Conservation (phyloP, 805 yeast species). For the Blastobotrys chiropterorum region DNA sequence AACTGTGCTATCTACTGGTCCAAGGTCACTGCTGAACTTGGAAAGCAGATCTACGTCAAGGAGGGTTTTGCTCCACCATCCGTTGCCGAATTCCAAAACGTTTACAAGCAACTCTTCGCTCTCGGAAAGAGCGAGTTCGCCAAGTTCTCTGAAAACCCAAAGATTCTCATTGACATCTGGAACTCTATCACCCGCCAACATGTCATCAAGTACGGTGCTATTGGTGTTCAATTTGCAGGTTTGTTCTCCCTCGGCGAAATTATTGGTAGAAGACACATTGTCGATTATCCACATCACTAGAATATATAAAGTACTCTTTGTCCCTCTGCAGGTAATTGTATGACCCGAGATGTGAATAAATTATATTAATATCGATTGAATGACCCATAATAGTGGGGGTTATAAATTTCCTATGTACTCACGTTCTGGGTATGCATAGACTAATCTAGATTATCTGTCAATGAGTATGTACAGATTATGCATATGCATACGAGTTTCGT, state of each 20-base stretch:
- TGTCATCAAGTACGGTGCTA: slow-evolving; percentile 61
- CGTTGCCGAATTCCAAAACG: slow-evolving; percentile 64
- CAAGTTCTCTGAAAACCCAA: slow-evolving; percentile 51
- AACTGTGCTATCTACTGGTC: slow-evolving; percentile 72
- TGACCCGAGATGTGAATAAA: no score
- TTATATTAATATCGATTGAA: no score
- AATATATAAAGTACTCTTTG: no score
- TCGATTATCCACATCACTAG: slow-evolving; percentile 64
- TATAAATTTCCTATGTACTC: no score
- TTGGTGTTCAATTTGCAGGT: slow-evolving; percentile 79
- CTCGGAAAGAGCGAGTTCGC: slow-evolving; percentile 31
- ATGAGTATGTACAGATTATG: no score
- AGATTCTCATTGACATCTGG: slow-evolving; percentile 43
- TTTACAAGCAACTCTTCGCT: slow-evolving; percentile 52
- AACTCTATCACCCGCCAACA: slow-evolving; percentile 49
- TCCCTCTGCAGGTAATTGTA: no score
- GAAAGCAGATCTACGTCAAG: slow-evolving; percentile 76
- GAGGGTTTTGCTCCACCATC: slow-evolving; percentile 94
- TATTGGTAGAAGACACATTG: slow-evolving; percentile 88
- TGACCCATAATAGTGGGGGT: no score
- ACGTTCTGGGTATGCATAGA: no score
- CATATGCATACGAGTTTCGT: no score
- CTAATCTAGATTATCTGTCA: no score
- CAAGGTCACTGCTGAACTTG: slow-evolving; percentile 57
- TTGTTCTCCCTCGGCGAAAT: slow-evolving; percentile 93